A percentile compares a stretch with the other conserved stretches of the same genome.
Conservation (phyloP, 768 basidiomycete species). For the Pisolithus sp. region DNA sequence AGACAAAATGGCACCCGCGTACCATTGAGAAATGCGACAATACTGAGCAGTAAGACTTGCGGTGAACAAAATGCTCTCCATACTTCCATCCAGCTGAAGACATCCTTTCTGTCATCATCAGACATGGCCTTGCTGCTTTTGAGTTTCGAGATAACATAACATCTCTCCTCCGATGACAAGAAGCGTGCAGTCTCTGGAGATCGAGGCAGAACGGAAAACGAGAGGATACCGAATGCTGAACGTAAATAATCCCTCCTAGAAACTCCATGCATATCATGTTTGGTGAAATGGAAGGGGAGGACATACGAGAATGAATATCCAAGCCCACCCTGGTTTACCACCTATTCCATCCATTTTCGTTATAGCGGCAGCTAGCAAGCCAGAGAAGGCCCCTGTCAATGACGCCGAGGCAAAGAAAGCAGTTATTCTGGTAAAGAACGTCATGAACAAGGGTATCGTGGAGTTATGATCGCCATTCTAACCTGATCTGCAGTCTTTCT, state of each 20-base stretch:
- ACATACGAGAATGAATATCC: slow-evolving; percentile 51
- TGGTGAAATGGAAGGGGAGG: not conserved
- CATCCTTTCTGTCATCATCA: slow-evolving; percentile 37
- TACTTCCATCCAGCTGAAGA: slow-evolving; percentile 55
- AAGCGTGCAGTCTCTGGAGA: too few species aligned
- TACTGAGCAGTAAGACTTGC: slow-evolving; percentile 47
- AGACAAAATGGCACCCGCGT: slow-evolving; percentile 8
- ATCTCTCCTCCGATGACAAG: slow-evolving; percentile 38
- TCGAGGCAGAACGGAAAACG: too few species aligned
- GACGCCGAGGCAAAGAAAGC: slow-evolving; percentile 40
- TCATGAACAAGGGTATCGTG: slow-evolving; percentile 3
- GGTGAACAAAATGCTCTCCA: slow-evolving; percentile 40
- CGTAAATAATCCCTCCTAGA: too few species aligned
- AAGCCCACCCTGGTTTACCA: slow-evolving; percentile 51
- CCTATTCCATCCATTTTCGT: slow-evolving; percentile 17
- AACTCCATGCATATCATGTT: not conserved
- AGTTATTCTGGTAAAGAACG: slow-evolving; percentile 25
- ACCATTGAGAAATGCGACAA: slow-evolving; percentile 51
- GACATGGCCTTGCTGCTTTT: slow-evolving; percentile 26
- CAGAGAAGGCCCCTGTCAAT: slow-evolving; percentile 55
- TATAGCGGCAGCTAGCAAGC: slow-evolving; percentile 57
- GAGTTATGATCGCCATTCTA: not conserved
- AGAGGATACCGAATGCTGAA: too few species aligned
- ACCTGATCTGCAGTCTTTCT: slow-evolving; percentile 19
- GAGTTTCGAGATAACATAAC: slow-evolving; percentile 32